Percentiles rank a stretch among this genome's conserved stretches.
Conservation (phyloP, 768 basidiomycete species). For the Tulasnella sp. region DNA sequence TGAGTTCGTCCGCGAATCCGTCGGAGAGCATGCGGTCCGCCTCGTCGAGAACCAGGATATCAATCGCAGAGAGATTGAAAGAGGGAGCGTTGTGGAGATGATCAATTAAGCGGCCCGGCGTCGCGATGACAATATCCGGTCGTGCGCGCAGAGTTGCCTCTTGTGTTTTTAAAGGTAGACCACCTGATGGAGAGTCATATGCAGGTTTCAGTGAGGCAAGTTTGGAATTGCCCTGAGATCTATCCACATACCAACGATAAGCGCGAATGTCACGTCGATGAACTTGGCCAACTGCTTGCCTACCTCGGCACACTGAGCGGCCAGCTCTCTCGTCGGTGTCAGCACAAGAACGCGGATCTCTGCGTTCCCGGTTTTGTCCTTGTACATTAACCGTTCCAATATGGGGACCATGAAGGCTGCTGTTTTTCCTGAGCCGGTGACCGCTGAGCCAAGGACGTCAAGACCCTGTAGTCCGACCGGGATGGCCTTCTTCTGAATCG, state of each 20-base stretch:
- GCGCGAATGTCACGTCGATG: conserved; percentile 82
- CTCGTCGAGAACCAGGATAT: conserved; percentile 91
- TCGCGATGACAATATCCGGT: conserved; percentile 92
- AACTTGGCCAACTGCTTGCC: conserved; percentile 73
- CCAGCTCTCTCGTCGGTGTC: conserved; percentile 90
- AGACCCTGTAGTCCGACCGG: conserved; percentile 90
- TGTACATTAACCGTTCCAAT: conserved; percentile 82
- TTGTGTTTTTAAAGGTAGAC: conserved; percentile 86
- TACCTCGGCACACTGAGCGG: conserved; percentile 91
- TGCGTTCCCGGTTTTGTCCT: conserved; percentile 80
- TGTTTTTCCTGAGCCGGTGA: conserved; percentile 97
- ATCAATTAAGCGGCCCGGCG: conserved; percentile 95
- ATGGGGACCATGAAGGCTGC: conserved; percentile 95
- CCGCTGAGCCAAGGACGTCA: conserved; percentile 90
- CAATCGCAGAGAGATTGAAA: conserved; percentile 85
- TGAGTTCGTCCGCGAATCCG: conserved; percentile 89
- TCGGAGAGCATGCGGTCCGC: conserved; percentile 95
- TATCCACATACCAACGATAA: conserved; percentile 64
- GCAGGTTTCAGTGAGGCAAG: neutral
- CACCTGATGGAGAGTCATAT: conserved; percentile 42
- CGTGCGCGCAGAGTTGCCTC: conserved; percentile 73
- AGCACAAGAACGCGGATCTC: conserved; percentile 85
- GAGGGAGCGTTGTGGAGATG: conserved; percentile 92
- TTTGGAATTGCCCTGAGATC: neutral
- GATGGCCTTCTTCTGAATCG: conserved; percentile 89